These are phyloP conservation scores for Pythium guiyangense DNA, from an alignment of 352 stramenopile genomes.

Conservation along the genomic window DNA sequence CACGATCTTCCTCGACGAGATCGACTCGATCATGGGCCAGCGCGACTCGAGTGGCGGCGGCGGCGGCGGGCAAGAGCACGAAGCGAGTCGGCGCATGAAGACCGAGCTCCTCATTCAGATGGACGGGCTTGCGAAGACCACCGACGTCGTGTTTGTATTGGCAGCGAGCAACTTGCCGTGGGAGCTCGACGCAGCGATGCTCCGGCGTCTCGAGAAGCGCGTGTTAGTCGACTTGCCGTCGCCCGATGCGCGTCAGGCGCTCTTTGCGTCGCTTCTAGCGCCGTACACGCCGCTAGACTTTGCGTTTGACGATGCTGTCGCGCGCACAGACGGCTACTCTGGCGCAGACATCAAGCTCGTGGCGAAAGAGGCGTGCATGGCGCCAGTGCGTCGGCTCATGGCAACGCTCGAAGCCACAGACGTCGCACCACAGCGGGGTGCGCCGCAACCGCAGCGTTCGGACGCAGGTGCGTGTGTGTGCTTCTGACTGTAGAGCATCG, in stretches of 20 bases:
- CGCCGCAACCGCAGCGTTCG: slow-evolving; percentile 7
- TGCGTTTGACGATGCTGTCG: slow-evolving; percentile 43
- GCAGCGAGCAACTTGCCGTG: slow-evolving; percentile 81
- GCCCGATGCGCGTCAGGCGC: slow-evolving; percentile 39
- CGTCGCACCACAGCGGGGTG: slow-evolving; percentile 7
- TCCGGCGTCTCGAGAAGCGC: slow-evolving; percentile 79
- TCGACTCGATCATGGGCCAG: slow-evolving; percentile 89
- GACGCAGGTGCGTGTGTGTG: background rate
- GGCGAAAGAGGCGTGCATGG: slow-evolving; percentile 84
- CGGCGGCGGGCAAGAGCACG: slow-evolving; percentile 79
- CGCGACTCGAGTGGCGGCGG: slow-evolving; percentile 57
- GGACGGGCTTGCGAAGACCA: slow-evolving; percentile 76
- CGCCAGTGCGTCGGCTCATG: slow-evolving; percentile 70
- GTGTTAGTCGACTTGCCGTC: slow-evolving; percentile 76
- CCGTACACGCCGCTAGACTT: slow-evolving; percentile 55
- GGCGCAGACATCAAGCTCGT: slow-evolving; percentile 84
- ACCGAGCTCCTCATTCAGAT: slow-evolving; percentile 87
- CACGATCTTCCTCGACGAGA: slow-evolving; percentile 86
- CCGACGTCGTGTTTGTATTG: slow-evolving; percentile 79
- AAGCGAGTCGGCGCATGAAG: slow-evolving; percentile 84
- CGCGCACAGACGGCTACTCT: slow-evolving; percentile 68
- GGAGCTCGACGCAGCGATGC: slow-evolving; percentile 77
- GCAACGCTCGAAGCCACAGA: slow-evolving; percentile 47
- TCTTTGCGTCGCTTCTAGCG: slow-evolving; percentile 57
- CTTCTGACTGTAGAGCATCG: background rate